Percentiles rank a stretch among this genome's conserved stretches.
phyloP scores from a whole-genome alignment of 106 monocot genomes.

The Dioscorea dumetorum region DNA sequence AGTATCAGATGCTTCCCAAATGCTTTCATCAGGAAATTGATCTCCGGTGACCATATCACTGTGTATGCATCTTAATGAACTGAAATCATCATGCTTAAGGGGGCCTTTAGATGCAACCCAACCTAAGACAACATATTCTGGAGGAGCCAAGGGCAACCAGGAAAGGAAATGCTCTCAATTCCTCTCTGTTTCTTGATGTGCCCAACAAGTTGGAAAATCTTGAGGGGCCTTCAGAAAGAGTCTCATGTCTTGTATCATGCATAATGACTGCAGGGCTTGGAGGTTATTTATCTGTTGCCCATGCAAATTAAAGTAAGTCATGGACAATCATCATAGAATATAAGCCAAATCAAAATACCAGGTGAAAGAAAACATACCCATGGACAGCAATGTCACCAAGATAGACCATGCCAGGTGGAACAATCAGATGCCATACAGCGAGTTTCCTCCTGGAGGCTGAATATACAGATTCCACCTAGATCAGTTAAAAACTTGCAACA shows the following conservation, averaged over 20 bases:
- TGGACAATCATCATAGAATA: no score
- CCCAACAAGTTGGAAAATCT: constrained; percentile 72
- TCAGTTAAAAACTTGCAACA: constrained; percentile 67
- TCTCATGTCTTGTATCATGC: constrained; percentile 56
- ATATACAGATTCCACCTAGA: constrained; percentile 97
- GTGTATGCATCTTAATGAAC: constrained; percentile 74
- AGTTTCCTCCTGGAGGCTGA: constrained; percentile 43
- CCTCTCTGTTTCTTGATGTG: constrained; percentile 62
- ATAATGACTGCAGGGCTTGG: constrained; percentile 71
- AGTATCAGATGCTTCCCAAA: constrained; percentile 75
- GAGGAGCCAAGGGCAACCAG: constrained; percentile 86
- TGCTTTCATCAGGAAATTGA: constrained; percentile 78
- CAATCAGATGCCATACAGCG: constrained; percentile 90
- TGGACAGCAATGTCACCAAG: constrained; percentile 89
- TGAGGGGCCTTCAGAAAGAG: constrained; percentile 52
- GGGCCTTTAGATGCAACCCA: constrained; percentile 75
- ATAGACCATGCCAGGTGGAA: constrained; percentile 69
- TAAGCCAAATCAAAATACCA: background rate
- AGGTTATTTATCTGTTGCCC: constrained; percentile 72
- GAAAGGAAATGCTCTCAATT: constrained; percentile 54
- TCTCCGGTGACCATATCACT: constrained; percentile 83
- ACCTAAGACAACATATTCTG: constrained; percentile 82
- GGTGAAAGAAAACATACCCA: no score
- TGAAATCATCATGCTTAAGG: constrained; percentile 60
- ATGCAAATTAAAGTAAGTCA: background rate